Evolutionary conservation across 805 yeast genomes (phyloP).

Genomic region (Saturnispora hagleri): DNA sequence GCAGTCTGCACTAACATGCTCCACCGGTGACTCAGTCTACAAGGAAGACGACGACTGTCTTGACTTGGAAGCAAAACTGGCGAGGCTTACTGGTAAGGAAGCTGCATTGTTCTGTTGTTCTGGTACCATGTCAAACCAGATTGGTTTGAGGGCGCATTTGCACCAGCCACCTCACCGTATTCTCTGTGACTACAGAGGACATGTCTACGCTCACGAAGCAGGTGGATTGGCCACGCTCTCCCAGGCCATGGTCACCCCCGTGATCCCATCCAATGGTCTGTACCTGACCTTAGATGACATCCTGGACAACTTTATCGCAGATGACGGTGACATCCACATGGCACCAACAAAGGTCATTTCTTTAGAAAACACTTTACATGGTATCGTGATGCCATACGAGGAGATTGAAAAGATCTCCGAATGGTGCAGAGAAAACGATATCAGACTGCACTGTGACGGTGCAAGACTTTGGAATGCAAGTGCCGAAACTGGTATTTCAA

Average conservation of each 20-base stretch:
- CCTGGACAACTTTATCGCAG: slow-evolving; percentile 47
- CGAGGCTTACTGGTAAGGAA: slow-evolving; percentile 64
- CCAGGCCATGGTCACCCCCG: slow-evolving; percentile 86
- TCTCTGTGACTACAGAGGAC: slow-evolving; percentile 79
- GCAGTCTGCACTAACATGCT: slow-evolving; percentile 43
- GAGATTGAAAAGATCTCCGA: slow-evolving; percentile 63
- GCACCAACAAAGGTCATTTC: slow-evolving; percentile 85
- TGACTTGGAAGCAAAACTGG: slow-evolving; percentile 54
- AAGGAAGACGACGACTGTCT: slow-evolving; percentile 69
- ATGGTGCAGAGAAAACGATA: slow-evolving; percentile 53
- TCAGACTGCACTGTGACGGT: slow-evolving; percentile 80
- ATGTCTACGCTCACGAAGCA: slow-evolving; percentile 77
- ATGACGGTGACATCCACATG: slow-evolving; percentile 75
- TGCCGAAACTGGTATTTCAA: slow-evolving; percentile 58
- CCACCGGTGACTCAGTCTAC: slow-evolving; percentile 86
- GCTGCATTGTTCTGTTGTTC: slow-evolving; percentile 78
- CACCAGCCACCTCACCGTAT: slow-evolving; percentile 80
- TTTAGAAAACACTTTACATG: slow-evolving; percentile 83
- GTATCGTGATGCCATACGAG: slow-evolving; percentile 69
- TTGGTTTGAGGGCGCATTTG: slow-evolving; percentile 69
- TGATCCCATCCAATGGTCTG: slow-evolving; percentile 64
- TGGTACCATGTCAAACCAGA: slow-evolving; percentile 87
- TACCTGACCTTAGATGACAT: slow-evolving; percentile 78
- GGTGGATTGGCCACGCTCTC: slow-evolving; percentile 86
- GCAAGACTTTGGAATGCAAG: slow-evolving; percentile 95